These are phyloP conservation scores for Colletotrichum sp. DNA, from an alignment of 2,329 filamentous ascomycete species.

Conservation along the genomic window DNA sequence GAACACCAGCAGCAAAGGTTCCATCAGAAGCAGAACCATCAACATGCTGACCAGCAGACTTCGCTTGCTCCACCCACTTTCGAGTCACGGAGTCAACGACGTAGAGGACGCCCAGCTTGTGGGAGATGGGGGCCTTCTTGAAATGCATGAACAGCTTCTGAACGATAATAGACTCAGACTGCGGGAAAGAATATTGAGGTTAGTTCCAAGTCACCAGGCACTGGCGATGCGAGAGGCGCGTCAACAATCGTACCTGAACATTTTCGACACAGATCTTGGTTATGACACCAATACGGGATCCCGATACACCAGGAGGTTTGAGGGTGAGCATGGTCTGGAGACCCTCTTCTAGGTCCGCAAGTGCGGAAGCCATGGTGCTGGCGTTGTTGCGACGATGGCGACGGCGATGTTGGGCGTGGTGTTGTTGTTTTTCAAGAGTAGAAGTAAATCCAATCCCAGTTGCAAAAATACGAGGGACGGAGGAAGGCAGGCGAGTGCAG, in stretches of 20 bases:
- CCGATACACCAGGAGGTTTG: constrained; percentile 93
- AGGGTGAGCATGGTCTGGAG: constrained; percentile 90
- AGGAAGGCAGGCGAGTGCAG: not conserved
- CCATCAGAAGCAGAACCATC: constrained; percentile 85
- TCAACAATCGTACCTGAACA: constrained; percentile 74
- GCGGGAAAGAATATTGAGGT: constrained; percentile 21
- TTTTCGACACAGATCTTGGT: constrained; percentile 88
- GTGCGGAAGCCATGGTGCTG: constrained; percentile 71
- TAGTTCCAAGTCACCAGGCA: constrained; percentile 25
- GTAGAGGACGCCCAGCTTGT: constrained; percentile 99
- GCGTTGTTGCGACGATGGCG: not conserved
- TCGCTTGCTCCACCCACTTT: constrained; percentile 97
- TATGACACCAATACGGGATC: constrained; percentile 87
- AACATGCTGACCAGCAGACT: constrained; percentile 81
- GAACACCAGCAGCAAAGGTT: constrained; percentile 92
- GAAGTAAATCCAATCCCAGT: not conserved
- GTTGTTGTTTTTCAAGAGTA: not conserved
- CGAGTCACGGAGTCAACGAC: constrained; percentile 99
- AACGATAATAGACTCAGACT: constrained; percentile 95
- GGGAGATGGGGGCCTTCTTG: constrained; percentile 90
- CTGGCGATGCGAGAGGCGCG: not conserved
- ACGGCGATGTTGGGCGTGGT: not conserved
- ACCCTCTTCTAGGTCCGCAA: constrained; percentile 88
- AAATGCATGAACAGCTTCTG: constrained; percentile 98
- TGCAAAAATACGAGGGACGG: constrained; percentile 6